phyloP scores from a whole-genome alignment of 345 rosid species.

The Anastatica hierochuntica region DNA sequence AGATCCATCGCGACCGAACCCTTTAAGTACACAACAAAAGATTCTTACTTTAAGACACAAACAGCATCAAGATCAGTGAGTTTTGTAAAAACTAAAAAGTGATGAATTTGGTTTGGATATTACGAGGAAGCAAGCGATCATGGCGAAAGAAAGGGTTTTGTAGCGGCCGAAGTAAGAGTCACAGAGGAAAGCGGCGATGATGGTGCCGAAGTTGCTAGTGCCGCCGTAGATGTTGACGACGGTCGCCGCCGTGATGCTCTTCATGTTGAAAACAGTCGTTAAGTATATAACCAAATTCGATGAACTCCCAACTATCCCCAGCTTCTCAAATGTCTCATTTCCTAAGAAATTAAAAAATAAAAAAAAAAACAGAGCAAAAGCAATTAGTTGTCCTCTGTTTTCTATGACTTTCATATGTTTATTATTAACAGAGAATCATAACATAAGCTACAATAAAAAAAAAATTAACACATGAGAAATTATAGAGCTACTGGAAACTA shows the following conservation, averaged over 20 bases:
- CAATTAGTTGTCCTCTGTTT: neutral
- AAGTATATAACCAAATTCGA: conserved; percentile 46
- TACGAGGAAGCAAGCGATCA: conserved; percentile 54
- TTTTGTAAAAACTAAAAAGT: neutral
- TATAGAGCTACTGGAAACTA: too few relatives aligned
- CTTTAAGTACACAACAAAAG: conserved; percentile 21
- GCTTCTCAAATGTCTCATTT: conserved; percentile 60
- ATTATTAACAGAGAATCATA: too few relatives aligned
- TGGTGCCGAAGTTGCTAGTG: conserved; percentile 52
- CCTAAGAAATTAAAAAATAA: conserved; percentile 30
- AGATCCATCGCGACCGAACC: conserved; percentile 52
- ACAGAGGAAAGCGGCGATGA: conserved; percentile 52
- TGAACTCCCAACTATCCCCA: conserved; percentile 52
- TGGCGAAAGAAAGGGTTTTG: conserved; percentile 49
- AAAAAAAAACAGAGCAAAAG: neutral
- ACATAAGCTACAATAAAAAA: too few relatives aligned
- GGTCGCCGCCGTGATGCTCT: conserved; percentile 51
- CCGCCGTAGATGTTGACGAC: conserved; percentile 49
- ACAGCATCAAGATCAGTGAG: neutral
- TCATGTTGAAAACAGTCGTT: conserved; percentile 54
- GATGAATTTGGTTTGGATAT: neutral
- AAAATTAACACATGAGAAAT: too few relatives aligned
- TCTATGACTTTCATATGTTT: neutral
- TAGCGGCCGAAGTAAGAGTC: conserved; percentile 74
- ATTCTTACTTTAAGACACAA: neutral